phyloP scores from a whole-genome alignment of 106 monocot genomes.

The Xerophyta viscosa region DNA sequence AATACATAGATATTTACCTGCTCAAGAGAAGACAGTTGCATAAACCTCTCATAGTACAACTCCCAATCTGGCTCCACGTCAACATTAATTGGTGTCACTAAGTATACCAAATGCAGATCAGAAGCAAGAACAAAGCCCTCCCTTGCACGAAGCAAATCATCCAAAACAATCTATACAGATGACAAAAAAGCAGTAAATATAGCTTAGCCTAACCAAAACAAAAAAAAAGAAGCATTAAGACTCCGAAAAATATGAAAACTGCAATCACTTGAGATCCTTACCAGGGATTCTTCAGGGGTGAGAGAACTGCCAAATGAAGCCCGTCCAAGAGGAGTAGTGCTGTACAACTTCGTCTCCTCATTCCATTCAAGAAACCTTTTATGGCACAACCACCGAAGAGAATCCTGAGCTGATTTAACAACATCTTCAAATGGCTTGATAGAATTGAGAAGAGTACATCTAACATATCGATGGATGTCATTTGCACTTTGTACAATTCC shows the following conservation, averaged over 20 bases:
- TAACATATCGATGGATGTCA: constrained; percentile 95
- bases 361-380: constrained; percentile 96
- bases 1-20: constrained; percentile 36
- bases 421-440: constrained; percentile 95
- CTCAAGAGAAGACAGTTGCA: constrained; percentile 79
- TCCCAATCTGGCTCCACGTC: constrained; percentile 99
- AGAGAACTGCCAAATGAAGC: constrained; percentile 98
- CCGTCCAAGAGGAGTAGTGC: constrained; percentile 81
- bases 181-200: constrained; percentile 10
- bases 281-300: constrained; percentile 93
- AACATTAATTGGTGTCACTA: constrained; percentile 97
- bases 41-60: constrained; percentile 88
- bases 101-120: constrained; percentile 93
- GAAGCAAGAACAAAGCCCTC: constrained; percentile 98
- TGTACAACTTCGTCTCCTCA: constrained; percentile 68
- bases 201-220: too few species aligned
- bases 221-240: constrained; percentile 3
- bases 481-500: constrained; percentile 94
- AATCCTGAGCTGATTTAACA: constrained; percentile 97
- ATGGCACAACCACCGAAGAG: constrained; percentile 88
- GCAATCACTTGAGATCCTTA: constrained; percentile 14
- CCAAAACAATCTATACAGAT: constrained; percentile 73
- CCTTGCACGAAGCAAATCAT: constrained; percentile 91
- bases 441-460: constrained; percentile 95
- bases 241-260: not conserved